Evolutionary conservation across 140 eudicot genomes (phyloP).

Genomic region (Stevia rebaudiana): DNA sequence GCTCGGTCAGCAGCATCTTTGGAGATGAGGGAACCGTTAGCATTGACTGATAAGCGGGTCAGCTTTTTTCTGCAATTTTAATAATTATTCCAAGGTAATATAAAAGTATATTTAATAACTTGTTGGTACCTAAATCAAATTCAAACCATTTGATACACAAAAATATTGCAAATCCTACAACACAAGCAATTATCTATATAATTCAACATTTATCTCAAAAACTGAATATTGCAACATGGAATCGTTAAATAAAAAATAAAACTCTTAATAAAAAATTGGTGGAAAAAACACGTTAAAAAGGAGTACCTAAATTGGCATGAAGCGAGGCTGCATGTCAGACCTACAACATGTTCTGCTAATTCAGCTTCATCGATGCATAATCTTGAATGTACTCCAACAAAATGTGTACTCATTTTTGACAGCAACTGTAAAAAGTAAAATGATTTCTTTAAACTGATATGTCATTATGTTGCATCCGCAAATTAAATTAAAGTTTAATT

Average conservation of each 20-base stretch:
- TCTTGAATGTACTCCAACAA: slow-evolving; percentile 73
- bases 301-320: slow-evolving; percentile 80
- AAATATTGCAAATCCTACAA: not conserved
- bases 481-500: not conserved
- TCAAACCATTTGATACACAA: not conserved
- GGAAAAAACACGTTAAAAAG: not conserved
- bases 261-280: not conserved
- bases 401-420: slow-evolving; percentile 62
- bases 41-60: slow-evolving; percentile 70
- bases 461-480: not conserved
- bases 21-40: slow-evolving; percentile 66
- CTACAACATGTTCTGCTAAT: slow-evolving; percentile 92
- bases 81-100: not conserved
- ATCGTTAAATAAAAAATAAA: not conserved
- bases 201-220: slow-evolving; percentile 1
- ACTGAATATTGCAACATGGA: not conserved
- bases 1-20: slow-evolving; percentile 69
- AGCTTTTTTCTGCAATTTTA: slow-evolving; percentile 58
- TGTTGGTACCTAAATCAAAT: not conserved
- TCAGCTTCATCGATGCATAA: slow-evolving; percentile 86
- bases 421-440: slow-evolving; percentile 37
- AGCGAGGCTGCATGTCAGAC: slow-evolving; percentile 83
- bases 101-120: not conserved
- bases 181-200: not conserved
- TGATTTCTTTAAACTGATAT: not conserved